phyloP scores from a whole-genome alignment of 148 eudicot species.

The Heliamphora exappendiculata region DNA sequence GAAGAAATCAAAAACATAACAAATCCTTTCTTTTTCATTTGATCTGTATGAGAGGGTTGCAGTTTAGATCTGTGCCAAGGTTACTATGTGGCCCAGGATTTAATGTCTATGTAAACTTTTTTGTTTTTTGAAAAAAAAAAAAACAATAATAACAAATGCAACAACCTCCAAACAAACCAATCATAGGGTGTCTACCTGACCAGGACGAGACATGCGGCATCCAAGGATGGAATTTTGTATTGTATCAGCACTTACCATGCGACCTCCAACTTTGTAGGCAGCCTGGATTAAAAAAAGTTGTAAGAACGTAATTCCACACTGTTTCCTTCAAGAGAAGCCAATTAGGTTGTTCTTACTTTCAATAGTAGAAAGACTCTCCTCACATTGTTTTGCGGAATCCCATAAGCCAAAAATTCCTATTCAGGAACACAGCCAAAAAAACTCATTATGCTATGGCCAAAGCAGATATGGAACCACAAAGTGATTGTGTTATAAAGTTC shows the following conservation, averaged over 20 bases:
- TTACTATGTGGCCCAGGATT: too few relatives aligned
- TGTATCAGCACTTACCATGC: constrained; percentile 69
- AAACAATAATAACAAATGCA: too few relatives aligned
- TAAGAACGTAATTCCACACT: constrained; percentile 1
- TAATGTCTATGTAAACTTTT: too few relatives aligned
- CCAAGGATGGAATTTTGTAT: constrained; percentile 75
- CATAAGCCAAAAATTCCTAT: constrained; percentile 92
- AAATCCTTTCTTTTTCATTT: too few relatives aligned
- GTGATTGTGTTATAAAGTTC: neutral
- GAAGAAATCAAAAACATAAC: too few relatives aligned
- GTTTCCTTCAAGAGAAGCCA: neutral
- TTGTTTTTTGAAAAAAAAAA: too few relatives aligned
- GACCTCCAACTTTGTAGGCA: constrained; percentile 91
- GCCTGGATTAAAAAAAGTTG: constrained; percentile 42
- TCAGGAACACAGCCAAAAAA: constrained; percentile 4
- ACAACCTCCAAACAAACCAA: neutral
- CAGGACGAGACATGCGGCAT: constrained; percentile 84
- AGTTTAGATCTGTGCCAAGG: too few relatives aligned
- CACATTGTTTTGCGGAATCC: constrained; percentile 82
- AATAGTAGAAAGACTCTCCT: constrained; percentile 76
- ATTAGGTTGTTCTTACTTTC: constrained; percentile 45
- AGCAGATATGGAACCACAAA: neutral
- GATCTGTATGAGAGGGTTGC: too few relatives aligned
- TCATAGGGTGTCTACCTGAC: constrained; percentile 46
- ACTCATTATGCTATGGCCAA: constrained; percentile 3